These are phyloP conservation scores for Ophiosphaerella korrae DNA, from an alignment of 2,329 filamentous ascomycete genomes.

Conservation along the genomic window DNA sequence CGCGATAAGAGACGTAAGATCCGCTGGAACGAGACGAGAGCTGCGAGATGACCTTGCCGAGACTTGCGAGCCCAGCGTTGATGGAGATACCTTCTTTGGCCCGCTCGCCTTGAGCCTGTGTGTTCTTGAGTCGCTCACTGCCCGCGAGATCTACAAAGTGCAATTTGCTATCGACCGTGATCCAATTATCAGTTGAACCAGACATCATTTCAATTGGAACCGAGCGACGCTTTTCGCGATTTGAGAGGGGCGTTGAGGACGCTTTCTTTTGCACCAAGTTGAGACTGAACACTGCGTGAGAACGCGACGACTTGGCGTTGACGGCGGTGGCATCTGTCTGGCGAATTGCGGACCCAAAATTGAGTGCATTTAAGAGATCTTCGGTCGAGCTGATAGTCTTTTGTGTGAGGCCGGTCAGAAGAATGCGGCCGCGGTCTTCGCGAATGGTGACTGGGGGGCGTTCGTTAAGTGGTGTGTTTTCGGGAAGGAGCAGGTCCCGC, in stretches of 20 bases:
- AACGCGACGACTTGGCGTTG: conserved; percentile 96
- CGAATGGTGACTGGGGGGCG: conserved; percentile 84
- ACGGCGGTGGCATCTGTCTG: conserved; percentile 97
- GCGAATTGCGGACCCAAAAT: conserved; percentile 90
- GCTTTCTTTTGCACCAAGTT: conserved; percentile 87
- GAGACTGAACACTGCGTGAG: conserved; percentile 94
- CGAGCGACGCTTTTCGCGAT: conserved; percentile 82
- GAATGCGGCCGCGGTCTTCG: conserved; percentile 90
- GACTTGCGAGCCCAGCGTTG: conserved; percentile 90
- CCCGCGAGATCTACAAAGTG: conserved; percentile 98
- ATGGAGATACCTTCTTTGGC: conserved; percentile 98
- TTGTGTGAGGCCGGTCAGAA: conserved; percentile 87
- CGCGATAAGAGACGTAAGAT: conserved; percentile 94
- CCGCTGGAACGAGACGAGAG: conserved; percentile 86
- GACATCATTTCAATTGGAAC: conserved; percentile 82
- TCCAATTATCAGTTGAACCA: conserved; percentile 60
- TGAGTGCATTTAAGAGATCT: conserved; percentile 85
- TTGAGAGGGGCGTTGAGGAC: conserved; percentile 56
- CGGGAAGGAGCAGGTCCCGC: conserved; percentile 84
- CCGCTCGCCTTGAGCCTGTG: conserved; percentile 89
- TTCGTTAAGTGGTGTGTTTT: conserved; percentile 70
- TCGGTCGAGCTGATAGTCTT: conserved; percentile 89
- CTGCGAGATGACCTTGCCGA: conserved; percentile 98
- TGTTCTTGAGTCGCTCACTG: conserved; percentile 96
- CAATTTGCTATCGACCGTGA: conserved; percentile 96